Percentiles rank a stretch among this genome's conserved stretches.
Evolutionary conservation across 2,329 filamentous ascomycete genomes (phyloP).

Genomic region (Pochonia chlamydosporia): DNA sequence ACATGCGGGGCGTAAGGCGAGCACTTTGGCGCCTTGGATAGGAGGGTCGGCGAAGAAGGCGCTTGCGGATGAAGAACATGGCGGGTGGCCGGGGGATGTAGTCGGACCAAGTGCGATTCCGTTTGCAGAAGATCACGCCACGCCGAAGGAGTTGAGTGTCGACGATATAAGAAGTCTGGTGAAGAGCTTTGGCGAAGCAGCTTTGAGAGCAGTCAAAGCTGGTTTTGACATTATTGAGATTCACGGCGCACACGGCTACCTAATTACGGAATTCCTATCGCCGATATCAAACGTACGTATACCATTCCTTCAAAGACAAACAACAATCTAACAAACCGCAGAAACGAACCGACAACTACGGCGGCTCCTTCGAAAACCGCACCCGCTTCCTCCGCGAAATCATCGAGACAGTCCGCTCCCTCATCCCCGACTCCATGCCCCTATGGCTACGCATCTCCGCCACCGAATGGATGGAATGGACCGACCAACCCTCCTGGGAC

Average conservation of each 20-base stretch:
- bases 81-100: conserved; percentile 54
- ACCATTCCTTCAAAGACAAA: not conserved
- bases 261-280: conserved; percentile 60
- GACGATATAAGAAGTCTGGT: conserved; percentile 64
- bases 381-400: conserved; percentile 54
- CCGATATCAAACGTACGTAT: conserved; percentile 46
- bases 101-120: conserved; percentile 46
- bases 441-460: conserved; percentile 55
- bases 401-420: conserved; percentile 42
- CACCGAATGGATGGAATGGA: conserved; percentile 56
- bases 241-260: conserved; percentile 60
- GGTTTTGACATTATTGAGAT: conserved; percentile 74
- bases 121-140: conserved; percentile 55
- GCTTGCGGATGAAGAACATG: conserved; percentile 45
- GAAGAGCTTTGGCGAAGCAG: conserved; percentile 52
- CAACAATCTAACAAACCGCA: conserved; percentile 15
- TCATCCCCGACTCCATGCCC: conserved; percentile 48
- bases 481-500: conserved; percentile 53
- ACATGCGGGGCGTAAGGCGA: conserved; percentile 71
- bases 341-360: conserved; percentile 58
- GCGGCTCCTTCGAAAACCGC: conserved; percentile 60
- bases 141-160: conserved; percentile 62
- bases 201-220: conserved; percentile 56
- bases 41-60: conserved; percentile 35
- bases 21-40: conserved; percentile 60